Evolutionary conservation across 1,284 basidiomycete species (phyloP), one percentile per base, ranked within the genome.

Genomic region (Neolentinus lepideus): DNA sequence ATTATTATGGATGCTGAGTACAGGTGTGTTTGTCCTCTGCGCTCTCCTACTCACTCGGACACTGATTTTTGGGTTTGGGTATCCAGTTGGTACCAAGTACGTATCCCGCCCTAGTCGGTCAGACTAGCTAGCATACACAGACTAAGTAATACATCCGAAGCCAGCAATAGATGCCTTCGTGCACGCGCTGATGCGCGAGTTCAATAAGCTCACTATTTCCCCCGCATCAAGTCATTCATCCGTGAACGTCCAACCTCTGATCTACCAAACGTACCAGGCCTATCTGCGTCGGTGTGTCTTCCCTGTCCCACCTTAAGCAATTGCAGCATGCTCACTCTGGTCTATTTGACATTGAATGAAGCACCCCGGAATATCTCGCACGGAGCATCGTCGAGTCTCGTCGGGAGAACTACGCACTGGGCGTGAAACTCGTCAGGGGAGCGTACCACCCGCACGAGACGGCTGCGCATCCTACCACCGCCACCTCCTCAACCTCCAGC

Each of bases 361-460:
- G 90, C 58, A 88, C 83, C 1, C 86, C 86, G 0, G 68, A 73
- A 24, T 84, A 93, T 59, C 78, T 97, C 19, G 73, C 73, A 0
- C 80, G 81, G 27, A 80, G 85, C 31, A 71, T 95, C 48, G 71
- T 72, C n/a, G 84, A 91, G 55, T 89, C 95, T 8, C 76, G 82
- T 59, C 69, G 68, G 50, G 75, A 85, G 62, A 78, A 81, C 47
- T 98, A 94, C 68, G 78, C 88, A 0, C 80, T 98, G 1, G 95
- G 95, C 16, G 84, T 95, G 59, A 98, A 98, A 72, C 87, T 98
- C 56, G 95, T 98, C 31, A 84, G 96, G 24, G 96, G 95, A 0
- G 95, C 95, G 1, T 98, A 98, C 69, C 90, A 95, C 63, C 80
- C 84, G 1, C 79, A 88, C 55, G 96, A 98, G 67, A 66, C 83